These are phyloP conservation scores for Clonostachys sp. DNA, from an alignment of 2,329 filamentous ascomycete genomes.

Conservation along the genomic window DNA sequence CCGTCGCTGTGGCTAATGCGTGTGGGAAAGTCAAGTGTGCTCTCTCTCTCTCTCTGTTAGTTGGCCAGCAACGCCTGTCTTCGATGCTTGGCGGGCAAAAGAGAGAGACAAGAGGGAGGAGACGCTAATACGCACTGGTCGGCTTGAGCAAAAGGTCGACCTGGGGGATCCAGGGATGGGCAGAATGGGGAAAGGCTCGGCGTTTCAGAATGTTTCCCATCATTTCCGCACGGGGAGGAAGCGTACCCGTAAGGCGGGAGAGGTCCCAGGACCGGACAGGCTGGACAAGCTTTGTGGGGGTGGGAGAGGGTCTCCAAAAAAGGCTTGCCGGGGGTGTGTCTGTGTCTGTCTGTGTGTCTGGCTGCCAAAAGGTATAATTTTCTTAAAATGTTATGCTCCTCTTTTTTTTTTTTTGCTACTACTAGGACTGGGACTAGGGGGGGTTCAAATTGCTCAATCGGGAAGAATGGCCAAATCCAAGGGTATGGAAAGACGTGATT, in stretches of 20 bases:
- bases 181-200: slow-evolving; percentile 9
- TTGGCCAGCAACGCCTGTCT: no score
- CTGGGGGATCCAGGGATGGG: neutral
- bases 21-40: no score
- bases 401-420: no score
- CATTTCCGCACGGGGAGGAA: slow-evolving; percentile 19
- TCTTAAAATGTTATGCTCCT: no score
- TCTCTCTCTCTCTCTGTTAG: no score
- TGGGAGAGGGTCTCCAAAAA: neutral
- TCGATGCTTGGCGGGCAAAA: neutral
- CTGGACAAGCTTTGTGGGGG: slow-evolving; percentile 29
- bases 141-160: neutral
- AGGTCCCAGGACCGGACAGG: slow-evolving; percentile 19
- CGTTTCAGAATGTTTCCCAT: slow-evolving; percentile 22
- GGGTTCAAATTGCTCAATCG: neutral
- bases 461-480: no score
- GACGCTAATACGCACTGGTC: neutral
- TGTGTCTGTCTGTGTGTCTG: no score
- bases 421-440: neutral
- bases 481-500: no score
- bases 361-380: no score
- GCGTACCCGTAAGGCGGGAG: neutral
- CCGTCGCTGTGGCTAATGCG: no score
- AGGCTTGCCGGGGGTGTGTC: no score
- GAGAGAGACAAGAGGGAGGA: neutral